Percentiles rank a stretch among this genome's conserved stretches.
Conservation (phyloP, 1,284 basidiomycete genomes). For the Filobasidium uniguttulatum region DNA sequence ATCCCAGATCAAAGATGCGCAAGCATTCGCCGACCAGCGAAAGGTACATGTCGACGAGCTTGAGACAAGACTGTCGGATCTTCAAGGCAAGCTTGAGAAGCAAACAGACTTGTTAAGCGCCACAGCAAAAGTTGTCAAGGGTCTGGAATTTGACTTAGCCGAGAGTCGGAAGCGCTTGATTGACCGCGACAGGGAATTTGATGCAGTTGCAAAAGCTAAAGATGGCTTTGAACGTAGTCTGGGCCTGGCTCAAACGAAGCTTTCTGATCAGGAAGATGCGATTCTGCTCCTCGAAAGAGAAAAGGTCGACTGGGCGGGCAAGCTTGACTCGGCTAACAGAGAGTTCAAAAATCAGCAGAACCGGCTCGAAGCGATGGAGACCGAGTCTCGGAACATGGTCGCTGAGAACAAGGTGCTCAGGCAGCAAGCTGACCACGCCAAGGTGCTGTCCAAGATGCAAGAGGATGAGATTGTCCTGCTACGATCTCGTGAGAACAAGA, state of each 20-base stretch:
- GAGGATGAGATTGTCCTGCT: slow-evolving; percentile 78
- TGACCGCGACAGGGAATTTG: slow-evolving; percentile 53
- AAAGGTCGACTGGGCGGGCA: slow-evolving; percentile 56
- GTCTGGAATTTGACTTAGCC: slow-evolving; percentile 61
- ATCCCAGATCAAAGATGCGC: slow-evolving; percentile 35
- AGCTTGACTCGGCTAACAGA: slow-evolving; percentile 50
- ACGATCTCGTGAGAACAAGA: slow-evolving; percentile 72
- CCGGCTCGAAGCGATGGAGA: slow-evolving; percentile 52
- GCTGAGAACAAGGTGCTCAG: slow-evolving; percentile 42
- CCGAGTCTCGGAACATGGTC: slow-evolving; percentile 54
- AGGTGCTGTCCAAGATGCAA: slow-evolving; percentile 62
- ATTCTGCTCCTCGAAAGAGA: slow-evolving; percentile 71
- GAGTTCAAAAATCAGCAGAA: slow-evolving; percentile 33
- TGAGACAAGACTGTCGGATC: slow-evolving; percentile 43
- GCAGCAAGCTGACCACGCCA: slow-evolving; percentile 58
- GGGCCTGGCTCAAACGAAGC: slow-evolving; percentile 54
- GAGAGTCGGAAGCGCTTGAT: slow-evolving; percentile 56
- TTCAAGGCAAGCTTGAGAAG: slow-evolving; percentile 44
- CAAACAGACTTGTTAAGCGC: slow-evolving; percentile 47
- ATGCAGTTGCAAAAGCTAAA: slow-evolving; percentile 50
- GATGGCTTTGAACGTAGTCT: slow-evolving; percentile 75
- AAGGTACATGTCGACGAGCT: slow-evolving; percentile 29
- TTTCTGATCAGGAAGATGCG: slow-evolving; percentile 74
- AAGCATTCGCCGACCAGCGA: slow-evolving; percentile 1
- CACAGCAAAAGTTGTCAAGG: slow-evolving; percentile 56